These are phyloP conservation scores for Globisporangium paroecandrum DNA, from an alignment of 352 stramenopile genomes.

Conservation along the genomic window DNA sequence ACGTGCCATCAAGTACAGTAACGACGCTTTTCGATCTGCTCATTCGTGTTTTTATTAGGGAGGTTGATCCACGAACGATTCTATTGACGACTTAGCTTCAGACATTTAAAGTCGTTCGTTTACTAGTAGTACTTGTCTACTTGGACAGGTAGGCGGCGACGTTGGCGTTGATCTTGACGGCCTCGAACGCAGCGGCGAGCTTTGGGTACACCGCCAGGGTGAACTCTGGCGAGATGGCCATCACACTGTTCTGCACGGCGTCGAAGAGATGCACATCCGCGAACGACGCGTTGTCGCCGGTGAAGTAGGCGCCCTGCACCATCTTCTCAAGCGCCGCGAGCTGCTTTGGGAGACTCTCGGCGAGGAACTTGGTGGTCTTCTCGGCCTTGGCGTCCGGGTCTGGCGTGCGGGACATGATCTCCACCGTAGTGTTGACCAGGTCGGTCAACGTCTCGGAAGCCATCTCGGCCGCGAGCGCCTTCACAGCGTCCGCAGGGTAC, in stretches of 20 bases:
- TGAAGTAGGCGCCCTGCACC: slow-evolving; percentile 47
- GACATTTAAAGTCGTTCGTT: not conserved
- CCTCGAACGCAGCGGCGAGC: slow-evolving; percentile 17
- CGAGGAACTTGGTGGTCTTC: not conserved
- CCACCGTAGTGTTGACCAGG: not conserved
- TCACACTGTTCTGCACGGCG: slow-evolving; percentile 36
- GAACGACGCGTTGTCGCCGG: slow-evolving; percentile 34
- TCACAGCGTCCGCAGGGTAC: slow-evolving; percentile 37
- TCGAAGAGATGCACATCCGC: slow-evolving; percentile 46
- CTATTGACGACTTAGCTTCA: too few species aligned
- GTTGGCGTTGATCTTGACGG: slow-evolving; percentile 20
- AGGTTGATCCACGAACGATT: too few species aligned
- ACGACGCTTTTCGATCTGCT: too few species aligned
- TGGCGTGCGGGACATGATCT: slow-evolving; percentile 4
- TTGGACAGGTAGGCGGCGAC: slow-evolving; percentile 30
- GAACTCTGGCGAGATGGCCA: slow-evolving; percentile 23
- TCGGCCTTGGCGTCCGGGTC: not conserved
- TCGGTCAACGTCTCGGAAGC: slow-evolving; percentile 32
- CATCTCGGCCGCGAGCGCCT: slow-evolving; percentile 34
- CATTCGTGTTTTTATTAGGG: too few species aligned
- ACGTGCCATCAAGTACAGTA: too few species aligned
- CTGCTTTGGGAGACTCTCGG: slow-evolving; percentile 3
- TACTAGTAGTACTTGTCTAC: not conserved
- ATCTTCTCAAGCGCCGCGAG: slow-evolving; percentile 37
- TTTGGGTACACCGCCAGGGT: slow-evolving; percentile 23